Evolutionary conservation across 108 stramenopile genomes (phyloP), one percentile per base, ranked within the genome.

Genomic region (Cyclotella choctawhatcheeana): DNA sequence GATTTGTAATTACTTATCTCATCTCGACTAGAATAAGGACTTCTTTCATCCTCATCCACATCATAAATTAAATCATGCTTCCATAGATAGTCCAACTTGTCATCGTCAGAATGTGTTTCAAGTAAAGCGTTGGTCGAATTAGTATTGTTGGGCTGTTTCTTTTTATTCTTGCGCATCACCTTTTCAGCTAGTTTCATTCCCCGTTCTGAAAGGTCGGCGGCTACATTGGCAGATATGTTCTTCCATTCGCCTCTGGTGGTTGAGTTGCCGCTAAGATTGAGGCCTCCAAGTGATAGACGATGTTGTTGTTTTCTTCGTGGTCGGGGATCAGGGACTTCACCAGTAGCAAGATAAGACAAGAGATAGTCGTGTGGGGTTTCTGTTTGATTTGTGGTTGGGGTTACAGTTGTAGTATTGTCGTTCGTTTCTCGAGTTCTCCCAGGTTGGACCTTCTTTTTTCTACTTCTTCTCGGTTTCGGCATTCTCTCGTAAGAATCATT

Each of bases 321-420:
- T 56, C 29, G 2, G 35, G 33, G 27, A 27, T 29, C 37, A 6
- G 59, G 37, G n/a, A 40, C 35, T 12, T 20, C 34, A 26, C 59
- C 59, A 35, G 27, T 60, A 4, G 29, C 12, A 18, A 60, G 25
- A 21, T 60, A 60, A 8, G 59, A 60, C 5, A 35, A 60, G 14
- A 60, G 35, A 43, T 60, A 60, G 20, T 60, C 59, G 8, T 58
- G 16, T 31, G 29, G n/a, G n/a, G n/a, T n/a, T n/a, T n/a, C n/a
- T n/a, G n/a, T n/a, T n/a, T n/a, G 50, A 51, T 51, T 51, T 6
- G 37, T 6, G 12, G 37, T 6, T 40, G 37, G 37, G 12, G 6
- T 40, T 8, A 8, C 37, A 40, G 6, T 40, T 12, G 12, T 52
- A 22, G 20, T 10, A 52, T 52, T 24, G 51, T 52, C 20, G 51